Evolutionary conservation across 1,139 yeast genomes (phyloP).

Genomic region (Wickerhamomyces sp.): DNA sequence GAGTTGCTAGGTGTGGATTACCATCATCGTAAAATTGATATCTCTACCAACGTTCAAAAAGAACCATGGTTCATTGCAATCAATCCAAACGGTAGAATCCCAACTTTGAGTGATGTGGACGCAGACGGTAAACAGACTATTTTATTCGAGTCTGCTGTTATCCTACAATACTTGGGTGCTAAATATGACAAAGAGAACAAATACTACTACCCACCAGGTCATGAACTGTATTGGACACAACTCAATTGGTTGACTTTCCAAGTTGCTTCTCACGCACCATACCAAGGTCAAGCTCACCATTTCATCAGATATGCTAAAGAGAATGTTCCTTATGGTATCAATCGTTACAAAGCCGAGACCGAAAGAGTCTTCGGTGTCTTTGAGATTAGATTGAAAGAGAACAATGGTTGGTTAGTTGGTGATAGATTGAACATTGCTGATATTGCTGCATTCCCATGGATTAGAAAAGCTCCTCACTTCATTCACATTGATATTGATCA

Average conservation of each 20-base stretch:
- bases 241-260: constrained; percentile 49
- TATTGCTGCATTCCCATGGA: constrained; percentile 38
- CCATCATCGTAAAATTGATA: constrained; percentile 37
- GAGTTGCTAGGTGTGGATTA: constrained; percentile 45
- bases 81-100: constrained; percentile 60
- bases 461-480: constrained; percentile 16
- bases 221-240: constrained; percentile 41
- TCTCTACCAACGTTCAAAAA: constrained; percentile 39
- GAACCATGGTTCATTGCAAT: constrained; percentile 46
- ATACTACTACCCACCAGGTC: constrained; percentile 38
- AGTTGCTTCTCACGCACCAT: constrained; percentile 55
- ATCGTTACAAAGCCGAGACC: constrained; percentile 46
- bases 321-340: constrained; percentile 46
- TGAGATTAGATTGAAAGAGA: constrained; percentile 41
- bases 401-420: constrained; percentile 52
- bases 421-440: constrained; percentile 52
- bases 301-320: constrained; percentile 39
- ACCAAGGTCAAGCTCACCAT: constrained; percentile 53
- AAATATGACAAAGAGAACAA: constrained; percentile 49
- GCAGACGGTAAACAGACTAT: constrained; percentile 33
- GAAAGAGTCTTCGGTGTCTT: constrained; percentile 48
- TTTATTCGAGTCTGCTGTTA: constrained; percentile 55
- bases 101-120: constrained; percentile 45
- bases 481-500: constrained; percentile 35
- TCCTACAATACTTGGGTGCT: constrained; percentile 48